phyloP scores from a whole-genome alignment of 1,284 basidiomycete genomes.

The Erythrobasidium hasegawianum region DNA sequence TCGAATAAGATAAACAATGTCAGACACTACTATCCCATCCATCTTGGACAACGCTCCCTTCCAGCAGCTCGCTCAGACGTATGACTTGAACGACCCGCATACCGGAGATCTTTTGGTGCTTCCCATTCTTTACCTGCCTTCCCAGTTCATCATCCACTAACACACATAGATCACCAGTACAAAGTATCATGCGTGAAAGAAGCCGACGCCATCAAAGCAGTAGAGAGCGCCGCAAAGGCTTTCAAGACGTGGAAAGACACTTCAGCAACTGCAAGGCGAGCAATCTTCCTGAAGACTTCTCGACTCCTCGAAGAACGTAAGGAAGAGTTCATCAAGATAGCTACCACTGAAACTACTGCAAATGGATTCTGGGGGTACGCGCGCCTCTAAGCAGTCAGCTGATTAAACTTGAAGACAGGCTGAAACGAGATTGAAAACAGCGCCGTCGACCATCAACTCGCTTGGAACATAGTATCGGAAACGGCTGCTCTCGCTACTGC shows the following conservation, averaged over 20 bases:
- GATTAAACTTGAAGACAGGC: conserved; percentile 21
- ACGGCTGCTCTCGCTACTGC: conserved; percentile 35
- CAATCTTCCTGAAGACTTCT: conserved; percentile 38
- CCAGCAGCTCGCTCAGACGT: conserved; percentile 6
- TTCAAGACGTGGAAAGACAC: conserved; percentile 19
- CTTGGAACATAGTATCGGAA: conserved; percentile 30
- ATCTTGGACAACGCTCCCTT: conserved; percentile 28
- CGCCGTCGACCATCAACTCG: conserved; percentile 30
- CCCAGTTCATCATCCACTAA: background rate
- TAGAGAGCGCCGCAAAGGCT: conserved; percentile 19
- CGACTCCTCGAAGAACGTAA: conserved; percentile 34
- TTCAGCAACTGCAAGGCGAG: conserved; percentile 29
- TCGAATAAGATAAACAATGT: too few species aligned
- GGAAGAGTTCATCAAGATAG: conserved; percentile 35
- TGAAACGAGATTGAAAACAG: background rate
- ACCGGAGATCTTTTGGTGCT: conserved; percentile 27
- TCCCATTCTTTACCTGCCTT: background rate
- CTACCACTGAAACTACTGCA: conserved; percentile 35
- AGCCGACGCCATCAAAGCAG: background rate
- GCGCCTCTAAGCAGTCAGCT: background rate
- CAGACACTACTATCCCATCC: conserved; percentile 3
- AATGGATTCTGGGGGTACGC: conserved; percentile 33
- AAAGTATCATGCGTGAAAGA: conserved; percentile 6
- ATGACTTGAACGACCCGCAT: conserved; percentile 33
- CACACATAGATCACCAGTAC: too few species aligned